Percentiles rank a stretch among this genome's conserved stretches.
These are phyloP conservation scores for Myrica gale DNA, from an alignment of 306 rosid genomes.

Conservation along the genomic window DNA sequence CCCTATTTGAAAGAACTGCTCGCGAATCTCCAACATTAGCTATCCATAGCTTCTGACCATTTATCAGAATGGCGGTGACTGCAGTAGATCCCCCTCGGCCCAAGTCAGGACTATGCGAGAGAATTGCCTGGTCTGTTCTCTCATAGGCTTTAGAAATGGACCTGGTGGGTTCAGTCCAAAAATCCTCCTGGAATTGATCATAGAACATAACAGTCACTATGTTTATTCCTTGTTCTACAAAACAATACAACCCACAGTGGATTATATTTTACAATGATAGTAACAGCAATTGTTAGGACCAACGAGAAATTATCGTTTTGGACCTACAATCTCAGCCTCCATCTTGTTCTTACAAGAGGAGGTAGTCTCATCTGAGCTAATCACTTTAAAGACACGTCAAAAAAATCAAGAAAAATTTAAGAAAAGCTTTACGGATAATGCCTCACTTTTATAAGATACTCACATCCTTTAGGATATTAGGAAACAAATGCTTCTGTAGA, in stretches of 20 bases:
- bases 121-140: constrained; percentile 68
- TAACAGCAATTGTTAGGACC: not conserved
- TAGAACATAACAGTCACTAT: not conserved
- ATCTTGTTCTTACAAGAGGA: not conserved
- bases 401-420: constrained; percentile 10
- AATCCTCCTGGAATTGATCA: constrained; percentile 47
- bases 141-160: constrained; percentile 60
- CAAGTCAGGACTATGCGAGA: constrained; percentile 63
- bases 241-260: no score
- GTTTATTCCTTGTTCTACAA: not conserved
- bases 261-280: not conserved
- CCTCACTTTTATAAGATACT: constrained; percentile 36
- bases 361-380: not conserved
- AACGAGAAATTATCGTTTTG: not conserved
- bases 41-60: constrained; percentile 58
- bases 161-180: constrained; percentile 60
- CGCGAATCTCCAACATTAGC: constrained; percentile 85
- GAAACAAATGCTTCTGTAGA: constrained; percentile 70
- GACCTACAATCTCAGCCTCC: not conserved
- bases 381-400: constrained; percentile 14
- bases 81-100: constrained; percentile 84
- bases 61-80: constrained; percentile 63
- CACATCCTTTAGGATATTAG: constrained; percentile 79
- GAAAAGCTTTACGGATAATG: constrained; percentile 6
- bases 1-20: constrained; percentile 65